These are phyloP conservation scores for Talaromyces stipitatus DNA, from an alignment of 495 filamentous ascomycete species.

Conservation along the genomic window DNA sequence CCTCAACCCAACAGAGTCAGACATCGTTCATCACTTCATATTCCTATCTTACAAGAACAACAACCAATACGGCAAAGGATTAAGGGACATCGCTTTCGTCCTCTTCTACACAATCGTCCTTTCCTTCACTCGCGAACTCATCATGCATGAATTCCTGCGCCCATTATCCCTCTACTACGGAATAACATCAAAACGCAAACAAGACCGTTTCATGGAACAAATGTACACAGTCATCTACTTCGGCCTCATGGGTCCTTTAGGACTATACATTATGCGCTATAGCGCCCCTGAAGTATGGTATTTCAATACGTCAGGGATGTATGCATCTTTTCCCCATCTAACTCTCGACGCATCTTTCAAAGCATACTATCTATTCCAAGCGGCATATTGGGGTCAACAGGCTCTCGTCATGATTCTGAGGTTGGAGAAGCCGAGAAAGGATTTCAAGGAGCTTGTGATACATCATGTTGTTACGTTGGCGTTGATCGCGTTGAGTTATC, in stretches of 20 bases:
- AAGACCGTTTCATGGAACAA: slow-evolving; percentile 86
- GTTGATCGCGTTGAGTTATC: slow-evolving; percentile 75
- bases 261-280: slow-evolving; percentile 76
- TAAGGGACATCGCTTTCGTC: slow-evolving; percentile 72
- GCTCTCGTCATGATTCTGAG: slow-evolving; percentile 71
- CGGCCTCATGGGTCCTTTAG: slow-evolving; percentile 64
- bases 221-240: slow-evolving; percentile 88
- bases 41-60: slow-evolving; percentile 73
- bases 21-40: slow-evolving; percentile 67
- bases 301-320: slow-evolving; percentile 79
- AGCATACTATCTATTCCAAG: slow-evolving; percentile 86
- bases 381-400: slow-evolving; percentile 88
- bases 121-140: slow-evolving; percentile 81
- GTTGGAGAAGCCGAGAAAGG: slow-evolving; percentile 82
- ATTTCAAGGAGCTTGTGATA: slow-evolving; percentile 78
- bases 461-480: slow-evolving; percentile 82
- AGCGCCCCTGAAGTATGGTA: slow-evolving; percentile 72
- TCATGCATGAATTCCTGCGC: slow-evolving; percentile 78
- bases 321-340: slow-evolving; percentile 72
- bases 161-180: slow-evolving; percentile 57
- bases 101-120: slow-evolving; percentile 76
- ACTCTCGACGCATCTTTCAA: slow-evolving; percentile 74
- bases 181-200: slow-evolving; percentile 62
- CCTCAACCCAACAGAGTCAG: slow-evolving; percentile 63
- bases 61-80: slow-evolving; percentile 72